Percentiles rank a stretch among this genome's conserved stretches.
phyloP scores from a whole-genome alignment of 225 moss, liverwort and hornwort species.

The Thuidium tamariscinum region DNA sequence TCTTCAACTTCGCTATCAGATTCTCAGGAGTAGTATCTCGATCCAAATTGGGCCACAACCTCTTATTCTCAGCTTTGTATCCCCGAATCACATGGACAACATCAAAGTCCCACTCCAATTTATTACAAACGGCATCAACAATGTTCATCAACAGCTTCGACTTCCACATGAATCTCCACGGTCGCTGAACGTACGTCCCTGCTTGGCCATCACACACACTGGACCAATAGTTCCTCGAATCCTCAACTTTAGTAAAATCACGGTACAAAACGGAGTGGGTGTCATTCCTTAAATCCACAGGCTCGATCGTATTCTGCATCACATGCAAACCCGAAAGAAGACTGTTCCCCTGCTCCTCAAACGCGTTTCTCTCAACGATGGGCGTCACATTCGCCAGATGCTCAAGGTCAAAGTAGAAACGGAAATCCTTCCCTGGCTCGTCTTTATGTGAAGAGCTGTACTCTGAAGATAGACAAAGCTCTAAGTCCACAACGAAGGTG shows the following conservation, averaged over 20 bases:
- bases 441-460: slow-evolving; percentile 31
- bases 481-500: slow-evolving; percentile 76
- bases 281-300: slow-evolving; percentile 37
- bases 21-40: slow-evolving; percentile 63
- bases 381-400: slow-evolving; percentile 49
- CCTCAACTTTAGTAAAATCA: slow-evolving; percentile 26
- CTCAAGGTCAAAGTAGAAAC: slow-evolving; percentile 72
- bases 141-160: slow-evolving; percentile 73
- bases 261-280: slow-evolving; percentile 37
- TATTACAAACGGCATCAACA: slow-evolving; percentile 75
- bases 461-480: slow-evolving; percentile 58
- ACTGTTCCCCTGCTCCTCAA: slow-evolving; percentile 46
- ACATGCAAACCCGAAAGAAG: slow-evolving; percentile 13
- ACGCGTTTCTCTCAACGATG: slow-evolving; percentile 21
- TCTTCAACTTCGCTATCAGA: slow-evolving; percentile 50
- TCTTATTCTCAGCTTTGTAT: slow-evolving; percentile 52
- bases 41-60: slow-evolving; percentile 65
- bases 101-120: slow-evolving; percentile 89
- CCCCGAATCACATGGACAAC: slow-evolving; percentile 79
- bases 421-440: slow-evolving; percentile 72
- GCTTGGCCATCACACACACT: slow-evolving; percentile 80
- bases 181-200: slow-evolving; percentile 58
- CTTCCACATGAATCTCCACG: slow-evolving; percentile 83
- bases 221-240: slow-evolving; percentile 59
- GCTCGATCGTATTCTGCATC: slow-evolving; percentile 28